Base-by-base conservation (phyloP, 768 basidiomycete species). In the Lactarius sanguifluus region DNA sequence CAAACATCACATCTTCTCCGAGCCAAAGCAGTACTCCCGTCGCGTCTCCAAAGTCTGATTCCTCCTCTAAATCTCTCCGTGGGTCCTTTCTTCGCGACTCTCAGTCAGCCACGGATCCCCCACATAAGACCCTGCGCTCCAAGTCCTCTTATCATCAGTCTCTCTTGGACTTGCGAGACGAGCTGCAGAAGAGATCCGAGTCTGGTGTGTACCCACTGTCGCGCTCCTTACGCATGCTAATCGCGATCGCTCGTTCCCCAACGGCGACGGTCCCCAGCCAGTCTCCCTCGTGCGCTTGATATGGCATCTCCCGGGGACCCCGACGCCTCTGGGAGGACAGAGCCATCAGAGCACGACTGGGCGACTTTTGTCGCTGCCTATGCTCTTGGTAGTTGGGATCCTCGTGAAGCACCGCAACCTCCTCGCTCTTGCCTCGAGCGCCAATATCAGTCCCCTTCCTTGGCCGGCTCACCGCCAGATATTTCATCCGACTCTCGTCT, bases 381-480 rank as follows among this genome's bases (percentile, higher is more conserved):
- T 74, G 85, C 90, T 0, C 73, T 80, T 20, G 92, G 92, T 12
- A 81, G 85, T 67, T 94, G 92, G 92, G 90, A 91, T 73, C 91
- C 92, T 8, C 86, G 86, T 66, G 81, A 80, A 63, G 87, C 84
- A 0, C 91, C 90, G 3, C 84, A 82, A 66, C 84, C 81, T 7
- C 89, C 90, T 5, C 71, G 74, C 74, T 75, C 75, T 66, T 74
- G 64, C 64, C 63, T 73, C 59, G 70, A 64, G 73, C 65, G 50
- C 52, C 59, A 57, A 43, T 30, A 41, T 25, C 64, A 50, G 5
- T n/a, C 40, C 28, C 40, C 55, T 43, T 20, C 45, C 20, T 28
- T 41, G 5, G 25, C 54, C 43, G 20, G 40, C 25, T 50, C 61
- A 8, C 15, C 47, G 16, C 40, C 62, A 13, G 60, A 61, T 13